These are phyloP conservation scores for Chernovozyma sophiae-reginae DNA, from an alignment of 1,139 yeast species.

Conservation along the genomic window DNA sequence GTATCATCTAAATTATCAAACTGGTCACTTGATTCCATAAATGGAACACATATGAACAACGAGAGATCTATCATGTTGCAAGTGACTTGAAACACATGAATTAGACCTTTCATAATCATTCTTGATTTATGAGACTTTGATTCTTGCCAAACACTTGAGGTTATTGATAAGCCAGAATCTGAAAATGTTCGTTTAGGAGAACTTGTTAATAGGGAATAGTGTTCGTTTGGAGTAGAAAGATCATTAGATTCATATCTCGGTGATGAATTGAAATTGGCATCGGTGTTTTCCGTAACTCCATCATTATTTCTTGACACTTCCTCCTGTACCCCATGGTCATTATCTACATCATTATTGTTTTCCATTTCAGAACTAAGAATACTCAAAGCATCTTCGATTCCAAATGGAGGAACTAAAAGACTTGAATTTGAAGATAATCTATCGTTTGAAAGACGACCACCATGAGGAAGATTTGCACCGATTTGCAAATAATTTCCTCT, in stretches of 20 bases:
- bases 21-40: neutral
- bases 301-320: neutral
- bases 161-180: neutral
- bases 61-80: constrained; percentile 6
- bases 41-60: constrained; percentile 4
- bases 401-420: constrained; percentile 15
- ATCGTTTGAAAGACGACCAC: neutral
- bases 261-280: neutral
- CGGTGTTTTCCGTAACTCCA: no score
- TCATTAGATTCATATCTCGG: neutral
- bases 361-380: constrained; percentile 12
- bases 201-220: neutral
- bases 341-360: constrained; percentile 1
- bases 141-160: neutral
- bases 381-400: constrained; percentile 25
- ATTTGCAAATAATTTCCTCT: no score
- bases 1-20: neutral
- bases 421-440: neutral
- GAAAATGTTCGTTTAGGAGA: neutral
- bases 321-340: neutral
- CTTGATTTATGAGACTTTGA: neutral
- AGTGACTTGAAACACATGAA: constrained; percentile 2
- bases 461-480: neutral
- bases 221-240: neutral
- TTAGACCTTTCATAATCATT: neutral